Evolutionary conservation across 768 basidiomycete genomes (phyloP).

Genomic region (Clitopilus hobsonii): DNA sequence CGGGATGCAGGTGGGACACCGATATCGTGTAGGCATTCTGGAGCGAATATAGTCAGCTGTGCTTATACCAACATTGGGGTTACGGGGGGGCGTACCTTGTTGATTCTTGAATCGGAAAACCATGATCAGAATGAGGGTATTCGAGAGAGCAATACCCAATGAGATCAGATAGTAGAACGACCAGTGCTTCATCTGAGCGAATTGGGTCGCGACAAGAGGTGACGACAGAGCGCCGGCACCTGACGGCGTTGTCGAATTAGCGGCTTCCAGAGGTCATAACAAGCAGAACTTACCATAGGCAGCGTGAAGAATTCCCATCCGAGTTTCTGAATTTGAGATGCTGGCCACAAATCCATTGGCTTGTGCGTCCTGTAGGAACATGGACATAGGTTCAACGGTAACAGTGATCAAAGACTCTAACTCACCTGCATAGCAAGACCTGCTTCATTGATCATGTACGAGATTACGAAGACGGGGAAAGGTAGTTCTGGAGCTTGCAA

Average conservation of each 20-base stretch:
- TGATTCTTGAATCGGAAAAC: slow-evolving; percentile 71
- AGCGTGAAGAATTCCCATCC: slow-evolving; percentile 69
- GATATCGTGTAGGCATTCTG: slow-evolving; percentile 51
- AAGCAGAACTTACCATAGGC: slow-evolving; percentile 42
- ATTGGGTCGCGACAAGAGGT: slow-evolving; percentile 83
- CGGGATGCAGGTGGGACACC: slow-evolving; percentile 33
- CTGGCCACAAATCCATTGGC: slow-evolving; percentile 66
- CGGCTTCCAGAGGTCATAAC: neutral
- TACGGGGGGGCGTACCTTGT: slow-evolving; percentile 41
- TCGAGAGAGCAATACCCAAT: slow-evolving; percentile 58
- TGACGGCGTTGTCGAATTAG: slow-evolving; percentile 16
- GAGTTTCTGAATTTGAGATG: slow-evolving; percentile 49
- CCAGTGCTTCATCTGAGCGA: slow-evolving; percentile 62
- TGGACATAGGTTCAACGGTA: neutral
- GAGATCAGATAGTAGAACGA: slow-evolving; percentile 75
- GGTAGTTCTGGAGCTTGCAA: slow-evolving; percentile 45
- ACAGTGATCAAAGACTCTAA: neutral
- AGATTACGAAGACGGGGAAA: slow-evolving; percentile 47
- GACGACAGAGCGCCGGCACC: slow-evolving; percentile 63
- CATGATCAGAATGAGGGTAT: slow-evolving; percentile 41
- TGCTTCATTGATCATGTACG: slow-evolving; percentile 22
- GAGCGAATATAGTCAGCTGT: neutral
- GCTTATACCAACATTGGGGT: neutral
- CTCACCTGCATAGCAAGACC: slow-evolving; percentile 30
- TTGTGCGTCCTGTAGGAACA: slow-evolving; percentile 54